These are phyloP conservation scores for Pichia eremophila DNA, from an alignment of 805 yeast species.

Conservation along the genomic window DNA sequence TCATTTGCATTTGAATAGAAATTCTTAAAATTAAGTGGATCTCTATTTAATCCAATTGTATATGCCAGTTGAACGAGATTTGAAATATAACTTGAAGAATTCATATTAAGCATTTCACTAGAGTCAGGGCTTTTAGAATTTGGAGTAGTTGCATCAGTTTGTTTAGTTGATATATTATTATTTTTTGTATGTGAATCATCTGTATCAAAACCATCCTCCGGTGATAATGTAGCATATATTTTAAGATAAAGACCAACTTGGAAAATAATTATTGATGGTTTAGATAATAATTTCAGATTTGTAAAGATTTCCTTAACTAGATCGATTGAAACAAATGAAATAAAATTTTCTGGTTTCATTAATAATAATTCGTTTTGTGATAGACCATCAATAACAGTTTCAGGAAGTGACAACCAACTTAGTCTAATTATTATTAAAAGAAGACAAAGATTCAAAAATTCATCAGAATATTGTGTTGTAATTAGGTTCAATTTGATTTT, in stretches of 20 bases:
- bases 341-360: conserved; percentile 32
- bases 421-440: conserved; percentile 42
- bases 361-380: conserved; percentile 24
- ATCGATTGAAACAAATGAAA: conserved; percentile 33
- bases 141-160: background rate
- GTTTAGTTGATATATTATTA: conserved; percentile 16
- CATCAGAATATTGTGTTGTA: conserved; percentile 30
- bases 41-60: conserved; percentile 39
- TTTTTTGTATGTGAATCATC: conserved; percentile 31
- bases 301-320: conserved; percentile 37
- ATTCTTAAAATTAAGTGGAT: conserved; percentile 34
- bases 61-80: conserved; percentile 35
- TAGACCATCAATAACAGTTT: conserved; percentile 24
- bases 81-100: conserved; percentile 26
- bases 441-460: conserved; percentile 42
- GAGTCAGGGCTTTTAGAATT: conserved; percentile 25
- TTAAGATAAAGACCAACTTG: conserved; percentile 54
- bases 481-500: conserved; percentile 22
- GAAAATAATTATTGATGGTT: conserved; percentile 39
- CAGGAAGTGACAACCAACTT: conserved; percentile 47
- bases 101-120: conserved; percentile 28
- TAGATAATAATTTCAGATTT: conserved; percentile 32
- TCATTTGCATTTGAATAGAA: conserved; percentile 20
- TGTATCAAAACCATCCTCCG: conserved; percentile 42
- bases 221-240: conserved; percentile 44